phyloP scores from a whole-genome alignment of 2,329 filamentous ascomycete species.

The Mariannaea elegans region DNA sequence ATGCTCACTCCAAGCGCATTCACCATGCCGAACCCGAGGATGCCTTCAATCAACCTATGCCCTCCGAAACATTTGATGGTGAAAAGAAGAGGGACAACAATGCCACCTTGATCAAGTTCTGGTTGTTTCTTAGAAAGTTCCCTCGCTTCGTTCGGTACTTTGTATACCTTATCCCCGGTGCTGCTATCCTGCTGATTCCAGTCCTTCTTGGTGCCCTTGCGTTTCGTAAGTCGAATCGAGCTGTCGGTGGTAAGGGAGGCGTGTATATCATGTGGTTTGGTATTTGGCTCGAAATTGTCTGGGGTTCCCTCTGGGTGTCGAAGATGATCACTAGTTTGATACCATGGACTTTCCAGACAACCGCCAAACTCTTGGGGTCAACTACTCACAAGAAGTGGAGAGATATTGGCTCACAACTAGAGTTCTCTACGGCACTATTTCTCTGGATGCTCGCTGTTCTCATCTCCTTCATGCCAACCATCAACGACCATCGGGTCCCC shows the following conservation, averaged over 20 bases:
- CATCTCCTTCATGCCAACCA: constrained; percentile 84
- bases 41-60: constrained; percentile 52
- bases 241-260: constrained; percentile 73
- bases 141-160: constrained; percentile 60
- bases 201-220: constrained; percentile 54
- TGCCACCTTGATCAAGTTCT: constrained; percentile 51
- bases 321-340: constrained; percentile 62
- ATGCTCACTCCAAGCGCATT: constrained; percentile 40
- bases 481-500: constrained; percentile 65
- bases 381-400: constrained; percentile 94
- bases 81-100: constrained; percentile 45
- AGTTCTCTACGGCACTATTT: constrained; percentile 86
- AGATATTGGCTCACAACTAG: constrained; percentile 85
- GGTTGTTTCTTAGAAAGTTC: constrained; percentile 57
- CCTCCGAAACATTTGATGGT: constrained; percentile 34
- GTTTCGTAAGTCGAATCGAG: constrained; percentile 47
- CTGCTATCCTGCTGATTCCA: constrained; percentile 55
- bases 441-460: constrained; percentile 92
- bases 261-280: constrained; percentile 89
- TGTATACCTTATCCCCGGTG: constrained; percentile 58
- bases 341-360: constrained; percentile 54
- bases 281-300: constrained; percentile 93
- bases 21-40: constrained; percentile 53
- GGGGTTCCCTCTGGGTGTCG: constrained; percentile 88
- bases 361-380: constrained; percentile 79